Conservation (phyloP, 2,329 filamentous ascomycete species). For the Cryphonectria japonica region DNA sequence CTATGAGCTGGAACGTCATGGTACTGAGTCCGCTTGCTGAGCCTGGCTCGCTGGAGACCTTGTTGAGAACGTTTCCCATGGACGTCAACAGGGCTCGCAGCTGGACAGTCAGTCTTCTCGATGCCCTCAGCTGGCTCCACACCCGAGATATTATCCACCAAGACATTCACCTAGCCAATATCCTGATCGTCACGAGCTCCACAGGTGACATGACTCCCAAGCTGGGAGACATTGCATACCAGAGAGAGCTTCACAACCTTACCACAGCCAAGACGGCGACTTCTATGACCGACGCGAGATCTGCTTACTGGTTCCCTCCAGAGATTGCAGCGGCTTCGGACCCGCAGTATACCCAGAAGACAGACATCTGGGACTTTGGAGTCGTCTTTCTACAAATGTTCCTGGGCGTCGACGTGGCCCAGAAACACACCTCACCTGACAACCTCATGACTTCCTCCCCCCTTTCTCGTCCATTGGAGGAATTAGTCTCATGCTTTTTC, state of each 20-base stretch:
- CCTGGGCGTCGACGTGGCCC: constrained; percentile 77
- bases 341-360: constrained; percentile 72
- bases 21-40: constrained; percentile 78
- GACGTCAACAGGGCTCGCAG: constrained; percentile 76
- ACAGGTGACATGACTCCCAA: constrained; percentile 74
- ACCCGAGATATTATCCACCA: constrained; percentile 83
- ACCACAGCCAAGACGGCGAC: constrained; percentile 56
- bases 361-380: constrained; percentile 94
- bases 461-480: constrained; percentile 75
- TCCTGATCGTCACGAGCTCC: constrained; percentile 73
- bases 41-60: constrained; percentile 80
- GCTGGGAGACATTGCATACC: constrained; percentile 74
- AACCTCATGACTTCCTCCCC: constrained; percentile 71
- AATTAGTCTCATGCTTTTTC: constrained; percentile 84
- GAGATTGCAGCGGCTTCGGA: constrained; percentile 69
- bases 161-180: constrained; percentile 77
- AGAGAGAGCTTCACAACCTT: constrained; percentile 68
- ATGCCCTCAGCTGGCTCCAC: constrained; percentile 86
- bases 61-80: constrained; percentile 76
- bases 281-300: constrained; percentile 65
- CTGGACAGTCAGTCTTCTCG: constrained; percentile 90
- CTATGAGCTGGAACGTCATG: constrained; percentile 69
- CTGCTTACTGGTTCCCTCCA: constrained; percentile 81
- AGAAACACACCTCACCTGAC: constrained; percentile 78
- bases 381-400: constrained; percentile 93